Evolutionary conservation across 2,329 filamentous ascomycete genomes (phyloP).

Genomic region (Alternaria infectoria): DNA sequence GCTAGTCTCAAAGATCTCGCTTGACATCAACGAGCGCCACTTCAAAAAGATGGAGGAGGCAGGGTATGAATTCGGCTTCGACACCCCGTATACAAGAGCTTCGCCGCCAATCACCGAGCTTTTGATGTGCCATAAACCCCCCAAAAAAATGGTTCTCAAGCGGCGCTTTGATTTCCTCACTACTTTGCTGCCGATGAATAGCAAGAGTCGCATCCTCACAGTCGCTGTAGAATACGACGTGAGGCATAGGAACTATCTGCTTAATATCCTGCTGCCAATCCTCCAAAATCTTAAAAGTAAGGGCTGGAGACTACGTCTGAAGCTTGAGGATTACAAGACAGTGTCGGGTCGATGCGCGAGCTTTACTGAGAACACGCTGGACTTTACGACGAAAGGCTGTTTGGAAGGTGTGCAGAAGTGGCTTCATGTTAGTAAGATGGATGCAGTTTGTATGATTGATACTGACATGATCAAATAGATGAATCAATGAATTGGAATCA

Average conservation of each 20-base stretch:
- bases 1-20: neutral
- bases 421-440: neutral
- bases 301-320: neutral
- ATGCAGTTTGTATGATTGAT: neutral
- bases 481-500: neutral
- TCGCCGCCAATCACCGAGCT: neutral
- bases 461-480: neutral
- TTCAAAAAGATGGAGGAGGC: neutral
- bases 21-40: neutral
- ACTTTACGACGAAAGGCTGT: neutral
- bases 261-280: neutral
- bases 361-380: neutral
- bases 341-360: neutral
- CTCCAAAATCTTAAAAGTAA: neutral
- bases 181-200: neutral
- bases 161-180: neutral
- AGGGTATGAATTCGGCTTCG: neutral
- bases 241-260: neutral
- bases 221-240: neutral
- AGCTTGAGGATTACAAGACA: neutral
- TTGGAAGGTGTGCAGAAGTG: neutral
- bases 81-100: neutral
- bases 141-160: neutral
- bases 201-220: neutral
- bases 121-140: neutral